Conservation (phyloP, 2,329 filamentous ascomycete genomes). For the Zymoseptoria ardabiliae region DNA sequence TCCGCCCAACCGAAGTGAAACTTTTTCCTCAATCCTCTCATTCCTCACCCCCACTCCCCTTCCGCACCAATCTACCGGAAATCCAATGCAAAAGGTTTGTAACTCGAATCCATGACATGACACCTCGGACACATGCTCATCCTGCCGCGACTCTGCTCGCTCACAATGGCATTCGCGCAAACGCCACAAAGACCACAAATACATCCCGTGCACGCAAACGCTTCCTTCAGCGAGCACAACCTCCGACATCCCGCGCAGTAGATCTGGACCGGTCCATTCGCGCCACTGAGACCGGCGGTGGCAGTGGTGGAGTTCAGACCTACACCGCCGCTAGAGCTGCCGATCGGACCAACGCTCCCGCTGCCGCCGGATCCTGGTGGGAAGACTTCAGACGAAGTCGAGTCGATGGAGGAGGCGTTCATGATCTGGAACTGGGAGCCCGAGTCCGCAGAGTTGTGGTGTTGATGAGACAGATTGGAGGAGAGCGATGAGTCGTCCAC, state of each 20-base stretch:
- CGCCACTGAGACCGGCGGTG: not conserved
- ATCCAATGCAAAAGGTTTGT: slow-evolving; percentile 80
- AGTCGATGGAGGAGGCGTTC: slow-evolving; percentile 37
- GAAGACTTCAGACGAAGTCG: slow-evolving; percentile 49
- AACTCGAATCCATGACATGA: slow-evolving; percentile 68
- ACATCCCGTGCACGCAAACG: slow-evolving; percentile 91
- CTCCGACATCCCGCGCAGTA: slow-evolving; percentile 85
- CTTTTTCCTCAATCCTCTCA: not conserved
- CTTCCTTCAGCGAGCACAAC: slow-evolving; percentile 69
- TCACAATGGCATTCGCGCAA: slow-evolving; percentile 75
- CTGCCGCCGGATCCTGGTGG: slow-evolving; percentile 11
- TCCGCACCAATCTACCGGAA: slow-evolving; percentile 51
- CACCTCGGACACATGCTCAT: slow-evolving; percentile 69
- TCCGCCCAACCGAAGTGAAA: not conserved
- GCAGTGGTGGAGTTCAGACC: not conserved
- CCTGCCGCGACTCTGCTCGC: slow-evolving; percentile 61
- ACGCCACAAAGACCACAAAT: slow-evolving; percentile 87
- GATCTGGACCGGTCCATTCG: slow-evolving; percentile 58
- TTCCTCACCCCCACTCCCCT: too few relatives aligned
- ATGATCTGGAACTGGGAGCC: slow-evolving; percentile 62
- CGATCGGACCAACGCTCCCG: not conserved
- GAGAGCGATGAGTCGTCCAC: slow-evolving; percentile 60
- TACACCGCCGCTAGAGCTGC: not conserved
- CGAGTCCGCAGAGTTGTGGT: slow-evolving; percentile 35
- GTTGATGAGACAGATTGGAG: slow-evolving; percentile 22